phyloP scores from a whole-genome alignment of 2,329 filamentous ascomycete genomes.

The Pestalotiopsis fici region DNA sequence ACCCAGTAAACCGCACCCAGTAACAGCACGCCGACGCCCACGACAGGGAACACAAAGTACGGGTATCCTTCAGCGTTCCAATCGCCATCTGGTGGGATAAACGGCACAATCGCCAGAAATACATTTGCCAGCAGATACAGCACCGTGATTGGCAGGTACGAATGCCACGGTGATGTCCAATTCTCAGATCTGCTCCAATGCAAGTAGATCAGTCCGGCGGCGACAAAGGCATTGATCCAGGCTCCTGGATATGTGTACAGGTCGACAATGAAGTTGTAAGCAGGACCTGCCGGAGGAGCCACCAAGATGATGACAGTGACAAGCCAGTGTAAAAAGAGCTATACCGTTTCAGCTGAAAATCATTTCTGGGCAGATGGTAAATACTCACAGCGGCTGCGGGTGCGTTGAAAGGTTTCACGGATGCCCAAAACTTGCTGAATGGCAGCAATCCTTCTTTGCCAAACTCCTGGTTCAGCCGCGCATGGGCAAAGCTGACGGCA shows the following conservation, averaged over 20 bases:
- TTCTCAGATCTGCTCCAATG: constrained; percentile 50
- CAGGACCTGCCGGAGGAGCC: constrained; percentile 66
- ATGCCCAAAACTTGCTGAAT: constrained; percentile 67
- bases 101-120: constrained; percentile 54
- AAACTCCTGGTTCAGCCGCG: constrained; percentile 64
- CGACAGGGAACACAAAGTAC: constrained; percentile 58
- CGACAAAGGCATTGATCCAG: constrained; percentile 56
- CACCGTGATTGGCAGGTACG: constrained; percentile 46
- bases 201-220: constrained; percentile 51
- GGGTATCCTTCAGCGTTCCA: constrained; percentile 52
- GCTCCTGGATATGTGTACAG: constrained; percentile 55
- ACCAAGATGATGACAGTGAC: constrained; percentile 66
- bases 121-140: constrained; percentile 52
- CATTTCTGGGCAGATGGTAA: neutral
- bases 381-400: constrained; percentile 54
- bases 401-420: constrained; percentile 66
- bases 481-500: constrained; percentile 60
- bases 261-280: constrained; percentile 68
- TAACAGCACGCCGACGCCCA: constrained; percentile 52
- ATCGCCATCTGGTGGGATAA: constrained; percentile 52
- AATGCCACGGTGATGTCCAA: constrained; percentile 56
- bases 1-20: constrained; percentile 54
- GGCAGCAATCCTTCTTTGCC: constrained; percentile 71
- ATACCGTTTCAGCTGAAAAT: constrained; percentile 2
- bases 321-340: constrained; percentile 66